Evolutionary conservation across 2,329 filamentous ascomycete species (phyloP), one percentile per base, ranked within the genome.

Genomic region (Dactylellina drechsleri): DNA sequence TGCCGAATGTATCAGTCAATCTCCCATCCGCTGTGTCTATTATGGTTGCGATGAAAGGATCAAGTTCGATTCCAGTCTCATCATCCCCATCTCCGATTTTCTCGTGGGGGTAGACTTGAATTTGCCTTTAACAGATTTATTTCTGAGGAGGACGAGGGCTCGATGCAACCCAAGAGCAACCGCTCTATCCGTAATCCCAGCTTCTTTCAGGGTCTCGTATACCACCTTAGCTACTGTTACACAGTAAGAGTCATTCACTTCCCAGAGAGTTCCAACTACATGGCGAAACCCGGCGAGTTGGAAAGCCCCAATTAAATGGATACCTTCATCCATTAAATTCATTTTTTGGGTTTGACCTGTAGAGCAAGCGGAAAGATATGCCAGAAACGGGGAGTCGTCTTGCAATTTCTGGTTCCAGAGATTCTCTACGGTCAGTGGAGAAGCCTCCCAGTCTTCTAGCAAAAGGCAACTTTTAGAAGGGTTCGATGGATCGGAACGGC

Each of bases 181-280:
- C 2, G 23, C 23, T 4, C 23, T 15, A 28, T 73, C 62, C 2
- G 41, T 45, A 18, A 73, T 15, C 0, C 61, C 68, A 6, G 20
- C 41, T 16, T 50, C 66, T 15, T 7, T 8, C 6, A 73, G 49
- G 20, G 61, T 66, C 15, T 61, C 40, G 18, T 73, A 73, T 1
- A 73, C 23, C 1, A 76, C 52, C 45, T 59, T 79, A 0, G 82
- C 81, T 7, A 73, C 53, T 16, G 43, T 26, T 5, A 57, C 68
- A 40, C 68, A 66, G 26, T 47, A 20, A 7, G 4, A 15, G 41
- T 73, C 83, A 12, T 78, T 67, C 0, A 83, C 81, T 7, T 81
- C 76, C 83, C 83, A 85, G 0, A 84, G 77, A 0, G 82, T 82
- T 0, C 83, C 83, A 52, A 85, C 77, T 4, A 66, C 67, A 47